phyloP scores from a whole-genome alignment of 164 flowering plant species.

The Chimonanthus praecox region DNA sequence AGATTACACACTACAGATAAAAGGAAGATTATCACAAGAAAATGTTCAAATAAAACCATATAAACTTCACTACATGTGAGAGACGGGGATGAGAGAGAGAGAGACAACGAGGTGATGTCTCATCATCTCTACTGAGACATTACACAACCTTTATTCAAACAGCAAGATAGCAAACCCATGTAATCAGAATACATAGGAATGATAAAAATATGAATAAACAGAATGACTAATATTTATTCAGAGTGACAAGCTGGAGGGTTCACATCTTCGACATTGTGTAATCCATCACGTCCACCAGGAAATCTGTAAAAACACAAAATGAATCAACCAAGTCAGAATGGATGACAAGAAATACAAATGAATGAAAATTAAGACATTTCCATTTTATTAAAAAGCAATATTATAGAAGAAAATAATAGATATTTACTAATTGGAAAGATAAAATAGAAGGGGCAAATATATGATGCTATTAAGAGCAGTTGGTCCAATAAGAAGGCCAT shows the following conservation, averaged over 20 bases:
- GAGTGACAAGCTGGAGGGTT: constrained; percentile 12
- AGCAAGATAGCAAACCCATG: not conserved
- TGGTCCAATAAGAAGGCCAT: too few species aligned
- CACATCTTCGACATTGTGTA: constrained; percentile 61
- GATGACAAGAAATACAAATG: not conserved
- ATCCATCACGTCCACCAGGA: constrained; percentile 75
- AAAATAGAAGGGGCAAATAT: not conserved
- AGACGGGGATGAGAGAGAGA: constrained; percentile 3
- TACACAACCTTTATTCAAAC: constrained; percentile 1
- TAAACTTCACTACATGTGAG: not conserved
- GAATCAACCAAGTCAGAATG: not conserved
- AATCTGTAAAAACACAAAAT: constrained; percentile 43
- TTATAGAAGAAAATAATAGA: too few species aligned
- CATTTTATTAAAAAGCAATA: not conserved
- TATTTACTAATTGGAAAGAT: not conserved
- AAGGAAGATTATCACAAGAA: not conserved
- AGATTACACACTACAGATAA: too few species aligned
- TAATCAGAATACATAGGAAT: not conserved
- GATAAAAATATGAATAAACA: not conserved
- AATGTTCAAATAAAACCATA: not conserved
- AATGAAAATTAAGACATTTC: not conserved
- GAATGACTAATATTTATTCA: not conserved
- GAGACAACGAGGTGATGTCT: constrained; percentile 60
- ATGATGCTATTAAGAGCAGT: too few species aligned
- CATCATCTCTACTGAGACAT: constrained; percentile 15